phyloP scores from a whole-genome alignment of 140 eudicot genomes.

The Erigeron philadelphicus region DNA sequence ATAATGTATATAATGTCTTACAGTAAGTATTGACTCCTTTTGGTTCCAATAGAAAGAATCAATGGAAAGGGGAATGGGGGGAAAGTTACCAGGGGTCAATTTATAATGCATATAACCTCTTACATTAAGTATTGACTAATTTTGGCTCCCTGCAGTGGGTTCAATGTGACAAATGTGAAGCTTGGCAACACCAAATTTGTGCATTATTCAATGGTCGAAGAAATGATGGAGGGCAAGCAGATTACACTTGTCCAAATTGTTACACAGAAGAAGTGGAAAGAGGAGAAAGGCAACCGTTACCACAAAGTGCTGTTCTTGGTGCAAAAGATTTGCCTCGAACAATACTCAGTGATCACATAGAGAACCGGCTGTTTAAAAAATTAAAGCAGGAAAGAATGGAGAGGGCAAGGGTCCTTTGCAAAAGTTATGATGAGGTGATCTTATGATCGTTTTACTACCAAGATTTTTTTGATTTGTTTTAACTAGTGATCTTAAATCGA shows the following conservation, averaged over 20 bases:
- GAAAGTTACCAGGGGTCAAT: neutral
- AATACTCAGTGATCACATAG: slow-evolving; percentile 87
- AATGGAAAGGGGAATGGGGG: neutral
- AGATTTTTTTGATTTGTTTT: neutral
- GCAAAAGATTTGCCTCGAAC: slow-evolving; percentile 95
- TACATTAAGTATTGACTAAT: neutral
- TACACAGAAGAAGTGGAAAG: slow-evolving; percentile 74
- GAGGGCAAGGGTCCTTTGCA: slow-evolving; percentile 69
- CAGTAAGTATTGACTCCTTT: slow-evolving; percentile 1
- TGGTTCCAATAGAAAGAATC: neutral
- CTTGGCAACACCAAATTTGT: slow-evolving; percentile 99
- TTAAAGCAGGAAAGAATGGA: slow-evolving; percentile 72
- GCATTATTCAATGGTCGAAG: slow-evolving; percentile 96
- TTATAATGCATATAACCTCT: neutral
- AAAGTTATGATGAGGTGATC: slow-evolving; percentile 75
- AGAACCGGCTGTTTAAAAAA: slow-evolving; percentile 50
- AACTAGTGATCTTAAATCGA: neutral
- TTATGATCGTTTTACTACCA: neutral
- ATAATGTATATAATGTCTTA: neutral
- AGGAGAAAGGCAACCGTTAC: slow-evolving; percentile 79
- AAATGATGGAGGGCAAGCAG: slow-evolving; percentile 96
- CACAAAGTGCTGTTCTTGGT: slow-evolving; percentile 96
- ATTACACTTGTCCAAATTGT: slow-evolving; percentile 96
- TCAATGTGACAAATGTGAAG: slow-evolving; percentile 93
- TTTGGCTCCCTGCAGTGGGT: slow-evolving; percentile 73